These are phyloP conservation scores for Sambucus nigra DNA, from an alignment of 129 eudicot species.

Conservation along the genomic window DNA sequence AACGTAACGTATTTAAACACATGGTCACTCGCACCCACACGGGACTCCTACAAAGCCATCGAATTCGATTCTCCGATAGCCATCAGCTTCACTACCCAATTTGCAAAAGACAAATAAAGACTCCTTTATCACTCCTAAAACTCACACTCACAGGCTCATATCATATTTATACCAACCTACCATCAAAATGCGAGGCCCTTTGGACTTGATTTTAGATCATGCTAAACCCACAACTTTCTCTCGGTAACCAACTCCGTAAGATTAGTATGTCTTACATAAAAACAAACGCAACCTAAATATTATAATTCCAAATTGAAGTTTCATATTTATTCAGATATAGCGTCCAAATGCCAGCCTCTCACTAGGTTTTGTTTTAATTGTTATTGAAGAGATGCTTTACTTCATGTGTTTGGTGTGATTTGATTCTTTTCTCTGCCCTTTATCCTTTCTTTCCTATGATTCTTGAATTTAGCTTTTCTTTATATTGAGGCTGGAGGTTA, in stretches of 20 bases:
- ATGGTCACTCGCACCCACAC: no score
- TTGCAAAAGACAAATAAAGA: no score
- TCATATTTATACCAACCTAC: neutral
- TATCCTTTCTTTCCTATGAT: slow-evolving; percentile 8
- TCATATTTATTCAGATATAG: no score
- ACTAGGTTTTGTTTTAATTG: neutral
- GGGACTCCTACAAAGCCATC: no score
- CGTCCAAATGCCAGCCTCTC: no score
- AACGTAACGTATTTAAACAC: no score
- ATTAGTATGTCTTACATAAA: slow-evolving; percentile 48
- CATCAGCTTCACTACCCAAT: no score
- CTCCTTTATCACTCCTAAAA: neutral
- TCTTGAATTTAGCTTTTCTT: neutral
- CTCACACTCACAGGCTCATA: neutral
- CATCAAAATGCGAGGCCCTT: neutral
- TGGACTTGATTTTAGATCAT: slow-evolving; percentile 7
- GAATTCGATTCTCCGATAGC: no score
- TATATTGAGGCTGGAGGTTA: neutral
- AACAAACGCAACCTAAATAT: no score
- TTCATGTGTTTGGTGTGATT: slow-evolving; percentile 3
- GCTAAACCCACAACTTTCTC: slow-evolving; percentile 32
- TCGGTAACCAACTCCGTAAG: slow-evolving; percentile 30
- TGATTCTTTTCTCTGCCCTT: slow-evolving; percentile 22
- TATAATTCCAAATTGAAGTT: no score
- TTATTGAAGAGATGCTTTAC: slow-evolving; percentile 13